Conservation (phyloP, 768 basidiomycete genomes). For the Baorangia bicolor region DNA sequence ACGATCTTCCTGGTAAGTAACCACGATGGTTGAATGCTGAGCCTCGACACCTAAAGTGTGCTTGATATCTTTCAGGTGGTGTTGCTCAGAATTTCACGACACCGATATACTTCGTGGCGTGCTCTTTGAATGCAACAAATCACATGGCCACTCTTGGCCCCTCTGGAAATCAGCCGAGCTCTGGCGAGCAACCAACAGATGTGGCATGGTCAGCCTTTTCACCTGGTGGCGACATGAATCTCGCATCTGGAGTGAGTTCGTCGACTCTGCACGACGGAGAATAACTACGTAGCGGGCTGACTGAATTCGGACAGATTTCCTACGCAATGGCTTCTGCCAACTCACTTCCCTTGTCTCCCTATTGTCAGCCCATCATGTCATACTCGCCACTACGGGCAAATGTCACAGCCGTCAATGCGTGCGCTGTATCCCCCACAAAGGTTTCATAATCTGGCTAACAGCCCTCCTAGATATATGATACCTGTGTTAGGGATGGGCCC, state of each 20-base stretch:
- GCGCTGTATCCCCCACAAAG: not conserved
- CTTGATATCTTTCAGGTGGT: not conserved
- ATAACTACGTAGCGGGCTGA: not conserved
- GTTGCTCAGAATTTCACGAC: not conserved
- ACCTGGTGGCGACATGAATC: not conserved
- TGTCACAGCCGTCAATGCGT: no score
- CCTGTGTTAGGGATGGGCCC: not conserved
- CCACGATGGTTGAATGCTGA: not conserved
- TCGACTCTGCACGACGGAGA: not conserved
- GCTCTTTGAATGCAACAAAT: not conserved
- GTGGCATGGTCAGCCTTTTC: not conserved
- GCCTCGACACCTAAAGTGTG: not conserved
- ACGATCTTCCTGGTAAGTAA: not conserved
- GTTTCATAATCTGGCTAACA: not conserved
- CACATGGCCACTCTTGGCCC: not conserved
- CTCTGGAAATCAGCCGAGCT: not conserved
- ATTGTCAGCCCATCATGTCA: no score
- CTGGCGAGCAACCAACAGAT: not conserved
- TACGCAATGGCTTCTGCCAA: no score
- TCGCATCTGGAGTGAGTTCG: not conserved
- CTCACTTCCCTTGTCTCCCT: no score
- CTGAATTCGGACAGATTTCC: no score
- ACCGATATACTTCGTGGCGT: not conserved
- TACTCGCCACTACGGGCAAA: no score
- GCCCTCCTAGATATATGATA: not conserved